These are phyloP conservation scores for Vaccinium myrtillus DNA, from an alignment of 148 eudicot genomes.

Conservation along the genomic window DNA sequence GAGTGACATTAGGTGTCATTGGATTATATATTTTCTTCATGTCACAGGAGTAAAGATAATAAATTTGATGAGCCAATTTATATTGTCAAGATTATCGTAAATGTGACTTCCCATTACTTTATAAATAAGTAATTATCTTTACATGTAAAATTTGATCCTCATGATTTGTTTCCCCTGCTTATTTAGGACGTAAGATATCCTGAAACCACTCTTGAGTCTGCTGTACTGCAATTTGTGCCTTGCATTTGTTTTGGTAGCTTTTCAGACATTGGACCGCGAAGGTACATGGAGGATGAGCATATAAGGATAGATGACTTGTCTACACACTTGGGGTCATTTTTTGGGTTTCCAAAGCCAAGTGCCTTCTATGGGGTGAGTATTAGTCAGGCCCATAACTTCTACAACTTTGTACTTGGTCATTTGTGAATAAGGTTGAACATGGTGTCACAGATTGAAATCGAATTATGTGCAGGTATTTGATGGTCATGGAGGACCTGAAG, in stretches of 20 bases:
- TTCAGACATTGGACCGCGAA: constrained; percentile 81
- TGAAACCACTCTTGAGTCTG: constrained; percentile 29
- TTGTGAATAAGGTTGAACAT: background rate
- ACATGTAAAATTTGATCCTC: background rate
- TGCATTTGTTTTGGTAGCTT: constrained; percentile 75
- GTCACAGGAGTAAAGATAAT: background rate
- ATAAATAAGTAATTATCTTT: background rate
- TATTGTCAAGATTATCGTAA: background rate
- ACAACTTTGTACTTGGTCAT: background rate
- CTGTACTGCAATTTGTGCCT: constrained; percentile 51
- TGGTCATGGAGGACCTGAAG: constrained; percentile 96
- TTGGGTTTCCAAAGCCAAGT: constrained; percentile 62
- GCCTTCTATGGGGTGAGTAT: constrained; percentile 73
- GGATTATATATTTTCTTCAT: background rate
- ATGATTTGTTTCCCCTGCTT: background rate
- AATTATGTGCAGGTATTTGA: constrained; percentile 54
- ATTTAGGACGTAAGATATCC: constrained; percentile 51
- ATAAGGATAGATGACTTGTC: constrained; percentile 73
- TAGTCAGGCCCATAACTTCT: background rate
- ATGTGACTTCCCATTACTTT: background rate
- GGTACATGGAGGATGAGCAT: constrained; percentile 86
- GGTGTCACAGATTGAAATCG: constrained; percentile 2
- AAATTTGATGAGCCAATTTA: background rate
- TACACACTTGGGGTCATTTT: constrained; percentile 46
- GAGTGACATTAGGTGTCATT: background rate